These are phyloP conservation scores for Paragyromitra xinjiangensis DNA, from an alignment of 495 filamentous ascomycete genomes.

Conservation along the genomic window DNA sequence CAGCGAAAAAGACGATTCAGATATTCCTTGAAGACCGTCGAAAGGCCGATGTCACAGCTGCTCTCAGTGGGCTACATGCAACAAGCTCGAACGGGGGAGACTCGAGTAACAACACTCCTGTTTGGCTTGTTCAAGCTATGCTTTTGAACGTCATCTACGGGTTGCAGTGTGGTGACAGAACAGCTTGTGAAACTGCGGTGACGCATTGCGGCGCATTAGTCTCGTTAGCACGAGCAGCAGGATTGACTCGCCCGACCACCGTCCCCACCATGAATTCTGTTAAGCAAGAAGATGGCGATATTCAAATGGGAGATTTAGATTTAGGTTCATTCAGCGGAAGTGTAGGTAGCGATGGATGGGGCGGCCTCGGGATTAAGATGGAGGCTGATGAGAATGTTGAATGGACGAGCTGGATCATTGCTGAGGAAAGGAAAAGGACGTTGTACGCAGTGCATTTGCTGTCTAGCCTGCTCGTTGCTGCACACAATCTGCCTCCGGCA, in stretches of 20 bases:
- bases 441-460: constrained; percentile 90
- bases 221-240: constrained; percentile 86
- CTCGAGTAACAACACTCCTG: constrained; percentile 69
- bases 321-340: constrained; percentile 62
- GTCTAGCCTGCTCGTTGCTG: constrained; percentile 88
- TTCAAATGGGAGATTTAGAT: constrained; percentile 60
- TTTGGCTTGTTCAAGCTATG: constrained; percentile 99
- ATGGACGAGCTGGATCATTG: constrained; percentile 87
- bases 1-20: constrained; percentile 94
- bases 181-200: constrained; percentile 85
- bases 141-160: constrained; percentile 95
- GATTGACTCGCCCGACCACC: constrained; percentile 67
- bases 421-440: constrained; percentile 93
- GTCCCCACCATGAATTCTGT: constrained; percentile 53
- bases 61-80: constrained; percentile 72
- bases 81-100: constrained; percentile 38
- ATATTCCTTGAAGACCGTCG: constrained; percentile 91
- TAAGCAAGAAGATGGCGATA: constrained; percentile 62
- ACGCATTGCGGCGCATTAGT: constrained; percentile 91
- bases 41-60: constrained; percentile 78
- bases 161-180: constrained; percentile 92
- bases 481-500: constrained; percentile 89
- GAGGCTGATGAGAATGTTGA: constrained; percentile 77
- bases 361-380: constrained; percentile 59
- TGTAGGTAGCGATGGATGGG: constrained; percentile 63